phyloP scores from a whole-genome alignment of 2,329 filamentous ascomycete species.

The Chaetoscypha palmicola region DNA sequence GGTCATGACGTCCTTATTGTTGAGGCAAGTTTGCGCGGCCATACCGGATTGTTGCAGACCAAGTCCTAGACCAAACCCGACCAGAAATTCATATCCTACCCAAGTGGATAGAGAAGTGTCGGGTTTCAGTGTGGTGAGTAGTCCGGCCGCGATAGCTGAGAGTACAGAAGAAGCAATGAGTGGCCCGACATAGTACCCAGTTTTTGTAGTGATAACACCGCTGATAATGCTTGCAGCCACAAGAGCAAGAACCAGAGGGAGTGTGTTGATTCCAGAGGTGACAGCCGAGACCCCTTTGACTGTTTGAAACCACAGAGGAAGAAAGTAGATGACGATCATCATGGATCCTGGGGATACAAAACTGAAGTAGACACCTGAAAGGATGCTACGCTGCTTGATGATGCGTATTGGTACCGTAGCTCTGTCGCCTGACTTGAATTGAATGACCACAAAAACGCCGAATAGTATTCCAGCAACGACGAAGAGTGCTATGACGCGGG shows the following conservation, averaged over 20 bases:
- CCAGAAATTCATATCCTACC: constrained; percentile 28
- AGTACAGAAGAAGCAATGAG: constrained; percentile 21
- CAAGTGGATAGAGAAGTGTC: constrained; percentile 32
- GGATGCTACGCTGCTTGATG: constrained; percentile 33
- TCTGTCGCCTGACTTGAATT: constrained; percentile 33
- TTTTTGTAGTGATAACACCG: constrained; percentile 28
- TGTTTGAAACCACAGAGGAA: constrained; percentile 43
- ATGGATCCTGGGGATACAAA: constrained; percentile 27
- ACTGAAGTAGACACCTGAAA: constrained; percentile 29
- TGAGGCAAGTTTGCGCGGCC: constrained; percentile 25
- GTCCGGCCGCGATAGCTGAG: constrained; percentile 34
- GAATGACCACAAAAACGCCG: constrained; percentile 27
- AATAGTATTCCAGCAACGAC: constrained; percentile 28
- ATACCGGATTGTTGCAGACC: constrained; percentile 28
- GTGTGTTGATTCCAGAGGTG: constrained; percentile 33
- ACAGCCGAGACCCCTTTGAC: constrained; percentile 35
- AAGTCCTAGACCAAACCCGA: constrained; percentile 27
- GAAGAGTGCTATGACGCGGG: constrained; percentile 32
- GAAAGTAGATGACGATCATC: constrained; percentile 42
- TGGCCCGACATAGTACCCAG: constrained; percentile 26
- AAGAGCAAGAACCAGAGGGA: constrained; percentile 32
- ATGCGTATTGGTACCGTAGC: constrained; percentile 37
- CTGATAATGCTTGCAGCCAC: constrained; percentile 28
- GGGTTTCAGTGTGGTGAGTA: constrained; percentile 34
- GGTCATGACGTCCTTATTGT: constrained; percentile 24